Conservation (phyloP, 2,329 filamentous ascomycete genomes). For the Incumbomyces lentus region DNA sequence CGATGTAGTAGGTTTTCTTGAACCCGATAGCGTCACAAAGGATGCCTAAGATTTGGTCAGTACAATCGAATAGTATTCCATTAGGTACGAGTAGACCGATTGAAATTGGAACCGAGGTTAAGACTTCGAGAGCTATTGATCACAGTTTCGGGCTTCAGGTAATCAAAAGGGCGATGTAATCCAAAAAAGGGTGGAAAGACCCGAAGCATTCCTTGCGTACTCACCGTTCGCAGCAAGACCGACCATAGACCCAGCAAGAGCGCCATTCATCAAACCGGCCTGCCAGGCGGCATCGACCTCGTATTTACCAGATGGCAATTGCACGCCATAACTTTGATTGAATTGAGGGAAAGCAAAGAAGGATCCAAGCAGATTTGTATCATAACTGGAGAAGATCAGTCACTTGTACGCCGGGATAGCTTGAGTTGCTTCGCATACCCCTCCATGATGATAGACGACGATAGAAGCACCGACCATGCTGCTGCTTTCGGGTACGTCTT, state of each 20-base stretch:
- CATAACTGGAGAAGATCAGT: conserved; percentile 40
- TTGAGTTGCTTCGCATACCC: conserved; percentile 31
- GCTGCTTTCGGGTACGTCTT: conserved; percentile 22
- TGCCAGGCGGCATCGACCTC: conserved; percentile 30
- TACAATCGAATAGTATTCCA: too few relatives aligned
- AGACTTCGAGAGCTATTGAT: too few relatives aligned
- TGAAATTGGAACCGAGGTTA: too few relatives aligned
- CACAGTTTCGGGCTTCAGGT: too few relatives aligned
- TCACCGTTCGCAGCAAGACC: conserved; percentile 37
- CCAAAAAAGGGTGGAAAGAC: too few relatives aligned
- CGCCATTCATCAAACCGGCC: conserved; percentile 34
- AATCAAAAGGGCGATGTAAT: too few relatives aligned
- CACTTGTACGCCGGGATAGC: too few relatives aligned
- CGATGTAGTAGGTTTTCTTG: conserved; percentile 38
- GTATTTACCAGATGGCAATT: conserved; percentile 26
- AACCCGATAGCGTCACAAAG: conserved; percentile 42
- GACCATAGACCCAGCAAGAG: conserved; percentile 37
- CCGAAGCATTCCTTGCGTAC: too few relatives aligned
- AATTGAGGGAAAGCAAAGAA: conserved; percentile 48
- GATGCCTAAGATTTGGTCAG: conserved; percentile 28
- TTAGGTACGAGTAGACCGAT: too few relatives aligned
- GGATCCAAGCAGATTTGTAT: conserved; percentile 69
- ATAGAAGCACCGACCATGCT: conserved; percentile 21
- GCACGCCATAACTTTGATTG: conserved; percentile 30
- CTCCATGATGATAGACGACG: conserved; percentile 38